Base-by-base conservation (phyloP, 352 stramenopile genomes). In the Phytophthora foliorum region DNA sequence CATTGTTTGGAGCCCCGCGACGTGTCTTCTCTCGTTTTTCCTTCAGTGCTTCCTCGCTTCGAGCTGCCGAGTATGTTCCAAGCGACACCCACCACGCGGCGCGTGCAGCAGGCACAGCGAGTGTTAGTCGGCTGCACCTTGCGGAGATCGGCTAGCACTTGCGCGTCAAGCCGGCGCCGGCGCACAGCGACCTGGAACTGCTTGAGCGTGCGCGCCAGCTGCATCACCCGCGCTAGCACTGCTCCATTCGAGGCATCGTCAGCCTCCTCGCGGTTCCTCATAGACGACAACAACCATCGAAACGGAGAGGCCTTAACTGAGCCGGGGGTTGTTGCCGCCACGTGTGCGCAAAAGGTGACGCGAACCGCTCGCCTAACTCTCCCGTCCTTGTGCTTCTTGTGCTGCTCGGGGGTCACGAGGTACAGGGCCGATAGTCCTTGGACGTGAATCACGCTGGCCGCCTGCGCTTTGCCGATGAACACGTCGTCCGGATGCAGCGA, bases 401-500 rank as follows among this genome's bases (percentile, higher is more conserved):
- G 31, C 13, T 57, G 41, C 34, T 77, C 71, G 11, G 63, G 49
- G 6, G 60, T 74, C 14, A 84, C 76, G 41, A 74, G 57, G 57
- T 85, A 86, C n/a, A 78, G 44, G 0, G 52, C 53, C 17, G 57
- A 72, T 25, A 74, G 22, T 34, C 69, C 54, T 17, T 82, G 78
- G 25, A 71, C 51, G 25, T 83, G 72, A 13, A 54, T 76, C 31
- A 82, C 65, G 44, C 53, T 72, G 24, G 63, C 50, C 4, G 70
- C 57, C 69, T 81, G 77, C 11, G 75, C 80, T 46, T 85, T 88
- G 53, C 77, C 66, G 44, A 68, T 65, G 60, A 87, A 72, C 14
- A 88, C 75, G 46, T 83, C 72, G 36, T 80, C 69, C 8, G 80
- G 72, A 6, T 75, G 52, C 19, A 86, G 67, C 48, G 80, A 86